Percentiles rank a stretch among this genome's conserved stretches.
Evolutionary conservation across 192 early-diverging fungal genomes (phyloP).

Genomic region (Gigaspora rosea): DNA sequence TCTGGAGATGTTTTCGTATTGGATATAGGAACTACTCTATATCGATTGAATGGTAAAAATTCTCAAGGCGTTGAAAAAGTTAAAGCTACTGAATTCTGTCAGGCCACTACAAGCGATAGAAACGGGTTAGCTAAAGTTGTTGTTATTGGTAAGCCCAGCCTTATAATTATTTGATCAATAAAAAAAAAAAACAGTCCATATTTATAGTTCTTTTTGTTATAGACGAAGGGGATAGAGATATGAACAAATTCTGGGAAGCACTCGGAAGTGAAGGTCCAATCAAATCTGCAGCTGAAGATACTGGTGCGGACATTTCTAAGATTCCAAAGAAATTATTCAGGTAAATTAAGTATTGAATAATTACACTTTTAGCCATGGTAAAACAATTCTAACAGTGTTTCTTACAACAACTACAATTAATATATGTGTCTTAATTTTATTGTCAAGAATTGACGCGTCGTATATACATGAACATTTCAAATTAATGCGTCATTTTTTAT

Average conservation of each 20-base stretch:
- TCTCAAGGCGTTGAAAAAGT: conserved; percentile 66
- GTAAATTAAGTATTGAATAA: conserved; percentile 35
- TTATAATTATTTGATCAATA: too few species aligned
- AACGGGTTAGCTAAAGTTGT: conserved; percentile 56
- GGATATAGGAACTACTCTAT: conserved; percentile 66
- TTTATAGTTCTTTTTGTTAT: not conserved
- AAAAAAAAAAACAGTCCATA: too few species aligned
- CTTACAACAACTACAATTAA: conserved; percentile 26
- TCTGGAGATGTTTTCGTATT: conserved; percentile 76
- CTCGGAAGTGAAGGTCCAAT: conserved; percentile 66
- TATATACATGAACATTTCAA: too few species aligned
- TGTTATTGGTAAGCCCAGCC: conserved; percentile 56
- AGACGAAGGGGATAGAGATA: conserved; percentile 64
- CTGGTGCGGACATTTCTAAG: conserved; percentile 36
- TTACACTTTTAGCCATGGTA: conserved; percentile 10
- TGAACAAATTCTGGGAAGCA: conserved; percentile 60
- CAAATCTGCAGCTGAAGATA: conserved; percentile 51
- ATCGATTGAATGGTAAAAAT: conserved; percentile 69
- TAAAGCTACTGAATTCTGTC: conserved; percentile 68
- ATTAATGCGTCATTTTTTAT: too few species aligned
- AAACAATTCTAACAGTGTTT: conserved; percentile 18
- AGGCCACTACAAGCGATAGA: conserved; percentile 62
- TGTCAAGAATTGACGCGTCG: too few species aligned
- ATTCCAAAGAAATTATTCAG: conserved; percentile 52
- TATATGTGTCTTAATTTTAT: not conserved